These are phyloP conservation scores for Thalassiosira profunda DNA, from an alignment of 108 stramenopile genomes.

Conservation along the genomic window DNA sequence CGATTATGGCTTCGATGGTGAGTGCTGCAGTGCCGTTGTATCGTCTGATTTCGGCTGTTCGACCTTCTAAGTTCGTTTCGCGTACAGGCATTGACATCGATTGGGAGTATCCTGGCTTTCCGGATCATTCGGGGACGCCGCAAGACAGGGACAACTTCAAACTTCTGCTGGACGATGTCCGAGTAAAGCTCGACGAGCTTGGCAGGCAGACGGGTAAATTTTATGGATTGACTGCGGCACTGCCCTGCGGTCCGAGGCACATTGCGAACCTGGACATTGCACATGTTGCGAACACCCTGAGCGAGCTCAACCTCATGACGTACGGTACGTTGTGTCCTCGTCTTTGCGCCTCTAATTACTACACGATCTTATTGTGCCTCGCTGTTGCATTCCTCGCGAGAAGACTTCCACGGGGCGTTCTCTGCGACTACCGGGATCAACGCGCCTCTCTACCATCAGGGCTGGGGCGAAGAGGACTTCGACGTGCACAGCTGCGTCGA, in stretches of 20 bases:
- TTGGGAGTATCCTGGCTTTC: slow-evolving; percentile 28
- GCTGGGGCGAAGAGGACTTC: slow-evolving; percentile 40
- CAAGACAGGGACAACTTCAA: slow-evolving; percentile 43
- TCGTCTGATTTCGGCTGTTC: neutral
- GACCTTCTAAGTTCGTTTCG: neutral
- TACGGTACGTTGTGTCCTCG: slow-evolving; percentile 1
- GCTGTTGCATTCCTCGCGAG: neutral
- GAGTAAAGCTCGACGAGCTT: slow-evolving; percentile 33
- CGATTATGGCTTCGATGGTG: slow-evolving; percentile 37
- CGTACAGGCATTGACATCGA: slow-evolving; percentile 15
- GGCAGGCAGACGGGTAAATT: slow-evolving; percentile 32
- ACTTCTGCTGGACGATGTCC: slow-evolving; percentile 47
- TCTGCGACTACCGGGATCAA: slow-evolving; percentile 27
- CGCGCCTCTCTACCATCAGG: slow-evolving; percentile 49
- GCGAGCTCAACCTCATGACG: slow-evolving; percentile 45
- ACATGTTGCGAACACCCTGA: slow-evolving; percentile 30
- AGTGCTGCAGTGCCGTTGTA: slow-evolving; percentile 10
- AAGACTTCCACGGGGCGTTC: slow-evolving; percentile 51
- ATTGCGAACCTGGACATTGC: slow-evolving; percentile 46
- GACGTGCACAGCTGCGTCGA: slow-evolving; percentile 35
- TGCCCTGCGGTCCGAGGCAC: slow-evolving; percentile 46
- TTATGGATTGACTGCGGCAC: slow-evolving; percentile 49
- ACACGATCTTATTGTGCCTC: neutral
- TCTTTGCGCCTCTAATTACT: neutral
- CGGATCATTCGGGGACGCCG: slow-evolving; percentile 41